Conservation (phyloP, 164 flowering plant genomes). For the Aristolochia fimbriata region DNA sequence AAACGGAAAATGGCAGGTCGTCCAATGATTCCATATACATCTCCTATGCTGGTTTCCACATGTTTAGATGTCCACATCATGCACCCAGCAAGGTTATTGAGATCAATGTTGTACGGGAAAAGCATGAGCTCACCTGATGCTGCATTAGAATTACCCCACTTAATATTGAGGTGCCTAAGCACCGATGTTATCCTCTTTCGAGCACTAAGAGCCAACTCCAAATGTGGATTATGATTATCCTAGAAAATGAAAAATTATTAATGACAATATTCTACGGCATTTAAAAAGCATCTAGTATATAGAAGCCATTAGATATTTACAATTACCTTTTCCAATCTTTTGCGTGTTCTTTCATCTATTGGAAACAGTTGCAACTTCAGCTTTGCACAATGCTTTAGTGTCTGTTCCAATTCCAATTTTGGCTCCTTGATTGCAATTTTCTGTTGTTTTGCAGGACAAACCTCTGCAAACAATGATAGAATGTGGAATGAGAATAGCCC, state of each 20-base stretch:
- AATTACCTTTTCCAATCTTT: slow-evolving; percentile 72
- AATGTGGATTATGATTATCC: slow-evolving; percentile 85
- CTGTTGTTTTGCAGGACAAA: too few species aligned
- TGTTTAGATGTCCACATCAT: slow-evolving; percentile 66
- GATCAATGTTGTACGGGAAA: slow-evolving; percentile 58
- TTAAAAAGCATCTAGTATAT: slow-evolving; percentile 27
- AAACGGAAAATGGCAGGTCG: slow-evolving; percentile 73
- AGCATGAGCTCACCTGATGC: slow-evolving; percentile 73
- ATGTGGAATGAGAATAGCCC: too few species aligned
- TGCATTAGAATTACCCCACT: slow-evolving; percentile 78
- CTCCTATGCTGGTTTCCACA: slow-evolving; percentile 59
- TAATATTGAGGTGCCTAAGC: slow-evolving; percentile 78
- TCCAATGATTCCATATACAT: slow-evolving; percentile 61
- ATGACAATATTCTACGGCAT: slow-evolving; percentile 21
- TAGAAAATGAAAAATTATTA: slow-evolving; percentile 14
- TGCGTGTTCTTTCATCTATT: slow-evolving; percentile 71
- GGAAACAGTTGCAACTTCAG: slow-evolving; percentile 96
- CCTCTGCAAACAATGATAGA: too few species aligned
- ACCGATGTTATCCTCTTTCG: slow-evolving; percentile 91
- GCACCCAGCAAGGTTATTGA: slow-evolving; percentile 33
- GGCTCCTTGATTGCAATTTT: too few species aligned
- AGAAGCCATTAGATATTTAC: slow-evolving; percentile 3
- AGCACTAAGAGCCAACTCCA: slow-evolving; percentile 84
- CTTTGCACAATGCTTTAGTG: slow-evolving; percentile 30
- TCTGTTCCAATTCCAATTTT: too few species aligned